phyloP scores from a whole-genome alignment of 2,329 filamentous ascomycete genomes.

The Fusarium solani-melongenae region DNA sequence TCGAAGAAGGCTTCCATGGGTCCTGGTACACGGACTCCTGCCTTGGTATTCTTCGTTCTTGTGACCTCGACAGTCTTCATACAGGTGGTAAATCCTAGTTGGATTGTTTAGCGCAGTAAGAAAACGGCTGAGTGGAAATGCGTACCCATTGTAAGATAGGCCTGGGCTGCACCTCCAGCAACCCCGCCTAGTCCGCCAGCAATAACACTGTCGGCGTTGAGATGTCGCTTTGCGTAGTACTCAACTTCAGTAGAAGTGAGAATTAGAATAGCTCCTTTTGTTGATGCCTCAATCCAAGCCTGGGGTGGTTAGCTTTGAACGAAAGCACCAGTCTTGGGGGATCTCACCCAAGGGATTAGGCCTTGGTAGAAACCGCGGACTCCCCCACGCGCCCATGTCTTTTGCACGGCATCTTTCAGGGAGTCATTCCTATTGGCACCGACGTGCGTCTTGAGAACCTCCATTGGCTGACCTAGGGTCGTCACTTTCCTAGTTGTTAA shows the following conservation, averaged over 20 bases:
- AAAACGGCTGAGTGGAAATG: neutral
- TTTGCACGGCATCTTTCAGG: constrained; percentile 7
- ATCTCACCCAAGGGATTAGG: constrained; percentile 14
- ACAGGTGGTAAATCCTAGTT: constrained; percentile 13
- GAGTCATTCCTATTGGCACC: constrained; percentile 7
- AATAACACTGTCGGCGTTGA: neutral
- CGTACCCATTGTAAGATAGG: constrained; percentile 21
- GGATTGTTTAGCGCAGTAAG: neutral
- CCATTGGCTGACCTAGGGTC: constrained; percentile 12
- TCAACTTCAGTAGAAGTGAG: constrained; percentile 15
- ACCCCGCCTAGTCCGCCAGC: constrained; percentile 6
- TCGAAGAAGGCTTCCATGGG: constrained; percentile 16
- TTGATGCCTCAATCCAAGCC: constrained; percentile 22
- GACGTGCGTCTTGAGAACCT: constrained; percentile 18
- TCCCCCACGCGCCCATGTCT: constrained; percentile 9
- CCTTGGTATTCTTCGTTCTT: neutral
- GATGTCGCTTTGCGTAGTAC: constrained; percentile 4
- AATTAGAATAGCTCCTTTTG: constrained; percentile 15
- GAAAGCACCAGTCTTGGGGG: neutral
- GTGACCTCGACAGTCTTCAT: constrained; percentile 22
- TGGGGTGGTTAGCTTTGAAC: neutral
- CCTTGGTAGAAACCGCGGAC: constrained; percentile 17
- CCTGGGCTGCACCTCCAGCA: constrained; percentile 14
- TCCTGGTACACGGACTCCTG: constrained; percentile 3
- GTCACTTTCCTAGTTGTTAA: constrained; percentile 1